phyloP scores from a whole-genome alignment of 2,329 filamentous ascomycete genomes.

The Elsinoe batatas region DNA sequence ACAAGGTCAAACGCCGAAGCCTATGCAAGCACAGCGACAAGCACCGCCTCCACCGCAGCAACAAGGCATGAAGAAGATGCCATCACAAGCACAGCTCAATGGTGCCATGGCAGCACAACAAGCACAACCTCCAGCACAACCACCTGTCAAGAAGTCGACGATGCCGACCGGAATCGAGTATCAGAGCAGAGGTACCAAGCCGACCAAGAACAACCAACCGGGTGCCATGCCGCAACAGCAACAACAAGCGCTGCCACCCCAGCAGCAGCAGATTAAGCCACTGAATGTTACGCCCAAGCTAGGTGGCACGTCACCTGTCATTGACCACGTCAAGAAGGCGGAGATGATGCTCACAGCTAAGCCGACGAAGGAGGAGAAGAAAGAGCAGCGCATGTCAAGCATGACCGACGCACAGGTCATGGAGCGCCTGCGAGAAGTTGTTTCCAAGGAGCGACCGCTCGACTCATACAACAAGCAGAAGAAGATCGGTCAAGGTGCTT shows the following conservation, averaged over 20 bases:
- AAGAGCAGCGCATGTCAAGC: constrained; percentile 95
- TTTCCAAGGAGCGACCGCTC: constrained; percentile 90
- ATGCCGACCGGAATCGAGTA: constrained; percentile 14
- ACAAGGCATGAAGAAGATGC: constrained; percentile 14
- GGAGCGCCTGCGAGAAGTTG: constrained; percentile 86
- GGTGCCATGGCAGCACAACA: constrained; percentile 18
- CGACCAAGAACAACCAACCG: constrained; percentile 20
- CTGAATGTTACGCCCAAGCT: constrained; percentile 42
- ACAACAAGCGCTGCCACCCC: constrained; percentile 15
- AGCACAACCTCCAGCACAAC: not conserved
- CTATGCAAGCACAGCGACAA: constrained; percentile 61
- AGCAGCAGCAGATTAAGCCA: constrained; percentile 37
- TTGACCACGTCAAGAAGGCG: constrained; percentile 74
- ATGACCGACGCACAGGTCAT: constrained; percentile 98
- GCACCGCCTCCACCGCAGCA: constrained; percentile 61
- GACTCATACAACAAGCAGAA: constrained; percentile 98
- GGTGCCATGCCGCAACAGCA: constrained; percentile 18
- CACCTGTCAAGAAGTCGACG: constrained; percentile 16
- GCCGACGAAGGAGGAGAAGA: constrained; percentile 58
- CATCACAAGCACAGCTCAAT: constrained; percentile 19
- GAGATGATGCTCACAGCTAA: constrained; percentile 67
- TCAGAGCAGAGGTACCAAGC: constrained; percentile 8
- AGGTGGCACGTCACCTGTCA: constrained; percentile 39
- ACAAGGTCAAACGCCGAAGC: constrained; percentile 39
- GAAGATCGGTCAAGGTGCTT: constrained; percentile 98